These are phyloP conservation scores for Fraxinus quadrangulata DNA, from an alignment of 257 asterid genomes.

Conservation along the genomic window DNA sequence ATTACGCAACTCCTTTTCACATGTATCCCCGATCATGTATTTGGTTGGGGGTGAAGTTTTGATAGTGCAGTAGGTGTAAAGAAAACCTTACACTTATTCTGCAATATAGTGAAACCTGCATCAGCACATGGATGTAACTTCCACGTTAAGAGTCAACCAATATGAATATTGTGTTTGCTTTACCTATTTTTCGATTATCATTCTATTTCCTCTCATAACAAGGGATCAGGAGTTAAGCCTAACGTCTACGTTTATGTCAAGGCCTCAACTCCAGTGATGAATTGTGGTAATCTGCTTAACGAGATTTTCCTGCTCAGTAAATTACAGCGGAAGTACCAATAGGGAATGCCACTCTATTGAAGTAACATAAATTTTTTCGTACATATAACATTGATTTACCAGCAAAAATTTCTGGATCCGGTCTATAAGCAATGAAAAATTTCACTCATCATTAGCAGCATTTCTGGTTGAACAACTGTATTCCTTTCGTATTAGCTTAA, in stretches of 20 bases:
- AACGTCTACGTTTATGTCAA: neutral
- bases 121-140: neutral
- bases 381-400: neutral
- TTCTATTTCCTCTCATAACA: neutral
- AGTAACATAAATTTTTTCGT: neutral
- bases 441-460: neutral
- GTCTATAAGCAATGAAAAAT: neutral
- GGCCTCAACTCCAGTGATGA: too few relatives aligned
- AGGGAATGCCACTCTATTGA: neutral
- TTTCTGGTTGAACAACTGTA: neutral
- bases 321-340: neutral
- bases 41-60: too few relatives aligned
- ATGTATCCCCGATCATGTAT: too few relatives aligned
- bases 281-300: too few relatives aligned
- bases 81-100: too few relatives aligned
- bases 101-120: too few relatives aligned
- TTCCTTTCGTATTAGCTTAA: neutral
- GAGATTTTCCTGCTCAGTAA: too few relatives aligned
- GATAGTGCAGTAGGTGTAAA: too few relatives aligned
- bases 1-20: too few relatives aligned
- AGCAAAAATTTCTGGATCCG: neutral
- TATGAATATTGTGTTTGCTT: neutral
- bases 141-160: neutral
- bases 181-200: neutral
- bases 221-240: neutral